phyloP scores from a whole-genome alignment of 768 basidiomycete species.

The Russula sp. region DNA sequence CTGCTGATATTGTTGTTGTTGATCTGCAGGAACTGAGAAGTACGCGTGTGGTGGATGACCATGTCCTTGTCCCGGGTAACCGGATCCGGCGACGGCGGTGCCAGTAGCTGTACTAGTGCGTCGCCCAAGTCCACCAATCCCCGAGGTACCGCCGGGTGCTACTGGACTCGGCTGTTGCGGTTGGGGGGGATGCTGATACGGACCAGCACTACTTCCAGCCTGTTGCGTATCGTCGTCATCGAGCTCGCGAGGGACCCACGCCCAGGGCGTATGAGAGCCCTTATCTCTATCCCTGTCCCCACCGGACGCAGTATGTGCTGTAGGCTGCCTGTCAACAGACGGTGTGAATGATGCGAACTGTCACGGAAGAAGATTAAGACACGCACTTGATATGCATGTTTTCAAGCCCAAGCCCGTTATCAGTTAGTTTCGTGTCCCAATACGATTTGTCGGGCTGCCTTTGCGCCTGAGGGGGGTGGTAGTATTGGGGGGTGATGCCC shows the following conservation, averaged over 20 bases:
- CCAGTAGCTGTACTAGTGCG: background rate
- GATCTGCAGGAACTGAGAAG: slow-evolving; percentile 17
- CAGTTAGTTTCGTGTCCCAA: slow-evolving; percentile 47
- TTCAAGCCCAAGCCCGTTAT: slow-evolving; percentile 61
- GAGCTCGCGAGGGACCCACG: slow-evolving; percentile 55
- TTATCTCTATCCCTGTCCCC: slow-evolving; percentile 31
- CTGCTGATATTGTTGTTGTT: slow-evolving; percentile 5
- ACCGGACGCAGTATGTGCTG: background rate
- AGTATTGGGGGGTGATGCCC: slow-evolving; percentile 26
- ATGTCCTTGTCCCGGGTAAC: slow-evolving; percentile 19
- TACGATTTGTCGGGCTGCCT: slow-evolving; percentile 61
- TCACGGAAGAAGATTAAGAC: background rate
- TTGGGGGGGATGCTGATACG: slow-evolving; percentile 17
- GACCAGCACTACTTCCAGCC: slow-evolving; percentile 9
- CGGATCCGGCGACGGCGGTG: background rate
- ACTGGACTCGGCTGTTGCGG: slow-evolving; percentile 19
- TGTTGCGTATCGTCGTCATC: slow-evolving; percentile 31
- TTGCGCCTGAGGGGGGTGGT: slow-evolving; percentile 61
- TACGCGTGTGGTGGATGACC: slow-evolving; percentile 14
- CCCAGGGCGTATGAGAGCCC: slow-evolving; percentile 59
- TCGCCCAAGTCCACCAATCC: background rate
- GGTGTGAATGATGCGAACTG: background rate
- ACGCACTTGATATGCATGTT: slow-evolving; percentile 63
- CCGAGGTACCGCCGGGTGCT: background rate
- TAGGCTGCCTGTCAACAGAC: background rate